Evolutionary conservation across 257 asterid genomes (phyloP).

Genomic region (Fraxinus anomala): DNA sequence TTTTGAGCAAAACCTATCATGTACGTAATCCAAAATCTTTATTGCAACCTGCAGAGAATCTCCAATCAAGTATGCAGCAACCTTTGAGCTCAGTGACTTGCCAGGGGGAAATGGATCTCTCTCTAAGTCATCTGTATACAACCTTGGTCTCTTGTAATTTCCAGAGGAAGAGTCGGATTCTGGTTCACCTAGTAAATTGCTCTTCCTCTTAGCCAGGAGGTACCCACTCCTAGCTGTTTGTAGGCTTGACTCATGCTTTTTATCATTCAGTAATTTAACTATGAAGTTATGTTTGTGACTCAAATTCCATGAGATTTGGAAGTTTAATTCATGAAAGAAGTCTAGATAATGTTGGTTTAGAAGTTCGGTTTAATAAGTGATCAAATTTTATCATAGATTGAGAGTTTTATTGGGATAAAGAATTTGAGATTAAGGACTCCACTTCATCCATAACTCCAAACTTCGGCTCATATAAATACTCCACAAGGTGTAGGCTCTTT

Average conservation of each 20-base stretch:
- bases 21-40: not conserved
- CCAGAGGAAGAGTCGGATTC: conserved; percentile 35
- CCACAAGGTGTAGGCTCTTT: too few relatives aligned
- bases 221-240: conserved; percentile 79
- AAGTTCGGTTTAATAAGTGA: too few relatives aligned
- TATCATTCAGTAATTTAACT: conserved; percentile 47
- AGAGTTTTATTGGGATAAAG: too few relatives aligned
- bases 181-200: conserved; percentile 30
- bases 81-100: conserved; percentile 60
- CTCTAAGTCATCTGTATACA: conserved; percentile 35
- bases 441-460: too few relatives aligned
- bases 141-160: conserved; percentile 40
- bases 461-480: too few relatives aligned
- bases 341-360: too few relatives aligned
- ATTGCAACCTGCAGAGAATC: conserved; percentile 75
- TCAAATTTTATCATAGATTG: too few relatives aligned
- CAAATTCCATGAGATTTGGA: too few relatives aligned
- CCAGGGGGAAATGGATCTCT: conserved; percentile 76
- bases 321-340: too few relatives aligned
- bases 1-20: too few relatives aligned
- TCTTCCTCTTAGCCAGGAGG: conserved; percentile 63
- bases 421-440: too few relatives aligned
- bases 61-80: conserved; percentile 76
- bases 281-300: too few relatives aligned
- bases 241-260: conserved; percentile 46